These are phyloP conservation scores for Termitomyces sp. DNA, from an alignment of 768 basidiomycete genomes.

Conservation along the genomic window DNA sequence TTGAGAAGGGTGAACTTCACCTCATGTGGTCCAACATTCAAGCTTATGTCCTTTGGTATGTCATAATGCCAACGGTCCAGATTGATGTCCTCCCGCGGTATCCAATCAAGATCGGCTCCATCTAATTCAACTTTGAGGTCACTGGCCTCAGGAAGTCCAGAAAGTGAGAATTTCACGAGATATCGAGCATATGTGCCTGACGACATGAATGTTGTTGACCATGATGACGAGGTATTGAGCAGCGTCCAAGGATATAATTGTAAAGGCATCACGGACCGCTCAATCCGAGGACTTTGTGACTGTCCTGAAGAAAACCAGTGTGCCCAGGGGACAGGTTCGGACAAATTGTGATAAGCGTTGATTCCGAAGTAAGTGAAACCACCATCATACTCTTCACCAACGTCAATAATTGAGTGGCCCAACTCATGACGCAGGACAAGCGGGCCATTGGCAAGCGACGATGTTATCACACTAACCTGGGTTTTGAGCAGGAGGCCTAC, in stretches of 20 bases:
- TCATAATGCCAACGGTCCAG: conserved; percentile 79
- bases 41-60: conserved; percentile 33
- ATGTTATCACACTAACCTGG: conserved; percentile 59
- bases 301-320: conserved; percentile 59
- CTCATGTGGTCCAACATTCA: conserved; percentile 52
- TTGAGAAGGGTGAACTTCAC: conserved; percentile 56
- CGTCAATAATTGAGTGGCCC: conserved; percentile 74
- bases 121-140: conserved; percentile 62
- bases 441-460: conserved; percentile 69
- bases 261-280: conserved; percentile 72
- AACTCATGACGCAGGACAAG: conserved; percentile 77
- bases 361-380: conserved; percentile 70
- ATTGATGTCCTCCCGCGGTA: conserved; percentile 50
- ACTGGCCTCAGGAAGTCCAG: conserved; percentile 53
- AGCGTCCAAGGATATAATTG: conserved; percentile 76
- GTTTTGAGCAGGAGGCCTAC: not conserved
- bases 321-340: conserved; percentile 53
- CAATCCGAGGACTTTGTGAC: conserved; percentile 34
- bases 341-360: conserved; percentile 50
- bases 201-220: conserved; percentile 58
- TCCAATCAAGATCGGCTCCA: conserved; percentile 57
- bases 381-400: conserved; percentile 85
- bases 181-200: conserved; percentile 61
- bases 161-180: conserved; percentile 67
- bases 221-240: conserved; percentile 56